These are phyloP conservation scores for Globisporangium iwayamae DNA, from an alignment of 352 stramenopile species.

Conservation along the genomic window DNA sequence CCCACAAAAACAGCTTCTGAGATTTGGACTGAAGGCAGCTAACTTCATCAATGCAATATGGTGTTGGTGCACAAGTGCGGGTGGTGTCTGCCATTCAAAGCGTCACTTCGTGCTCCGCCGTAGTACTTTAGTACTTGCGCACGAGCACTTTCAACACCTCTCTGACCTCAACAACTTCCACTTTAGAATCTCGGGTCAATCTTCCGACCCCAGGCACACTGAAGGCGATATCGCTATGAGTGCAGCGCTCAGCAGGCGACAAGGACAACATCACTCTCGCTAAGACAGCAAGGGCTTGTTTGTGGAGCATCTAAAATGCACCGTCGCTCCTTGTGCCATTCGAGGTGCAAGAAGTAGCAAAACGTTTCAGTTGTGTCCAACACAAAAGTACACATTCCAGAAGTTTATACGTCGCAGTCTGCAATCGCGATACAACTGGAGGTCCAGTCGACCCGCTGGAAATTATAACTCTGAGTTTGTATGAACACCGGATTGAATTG, in stretches of 20 bases:
- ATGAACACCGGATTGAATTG: not conserved
- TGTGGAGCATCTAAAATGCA: not conserved
- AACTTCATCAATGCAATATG: not conserved
- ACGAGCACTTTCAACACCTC: not conserved
- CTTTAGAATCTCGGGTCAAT: not conserved
- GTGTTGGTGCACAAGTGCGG: not conserved
- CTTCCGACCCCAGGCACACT: not conserved
- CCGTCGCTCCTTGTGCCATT: not conserved
- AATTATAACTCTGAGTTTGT: not conserved
- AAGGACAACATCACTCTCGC: too few relatives aligned
- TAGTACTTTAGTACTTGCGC: not conserved
- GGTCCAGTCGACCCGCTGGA: not conserved
- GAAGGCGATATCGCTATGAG: not conserved
- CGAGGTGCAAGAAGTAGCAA: not conserved
- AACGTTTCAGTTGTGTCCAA: not conserved
- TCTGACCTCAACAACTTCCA: conserved; percentile 8
- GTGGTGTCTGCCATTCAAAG: not conserved
- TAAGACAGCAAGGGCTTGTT: not conserved
- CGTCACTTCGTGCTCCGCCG: not conserved
- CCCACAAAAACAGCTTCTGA: not conserved
- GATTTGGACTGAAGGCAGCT: too few relatives aligned
- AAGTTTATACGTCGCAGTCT: not conserved
- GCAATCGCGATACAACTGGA: not conserved
- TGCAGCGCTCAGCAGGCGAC: too few relatives aligned
- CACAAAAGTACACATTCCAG: not conserved